Base-by-base conservation (phyloP, 2,329 filamentous ascomycete species). In the Dothidotthia symphoricarpi region DNA sequence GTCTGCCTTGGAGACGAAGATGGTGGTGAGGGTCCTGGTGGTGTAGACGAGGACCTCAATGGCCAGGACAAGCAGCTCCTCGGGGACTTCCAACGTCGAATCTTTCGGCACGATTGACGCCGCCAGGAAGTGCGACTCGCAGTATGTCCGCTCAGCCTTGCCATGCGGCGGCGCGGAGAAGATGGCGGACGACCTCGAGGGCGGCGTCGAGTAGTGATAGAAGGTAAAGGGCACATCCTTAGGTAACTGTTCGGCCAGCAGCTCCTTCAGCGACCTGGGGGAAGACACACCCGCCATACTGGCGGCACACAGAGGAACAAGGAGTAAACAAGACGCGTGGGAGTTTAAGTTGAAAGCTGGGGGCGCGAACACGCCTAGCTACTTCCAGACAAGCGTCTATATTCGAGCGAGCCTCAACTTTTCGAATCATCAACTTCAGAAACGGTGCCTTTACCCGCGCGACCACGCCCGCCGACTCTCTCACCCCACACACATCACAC, bases 1-100 rank as follows among this genome's bases (percentile, higher is more conserved):
- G 69, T 98, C 93, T 32, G 93, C 93, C 68, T 98, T 98, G 47
- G 90, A 91, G 16, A 98, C 85, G 64, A 98, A 98, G 36, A 97
- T 77, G 3, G 87, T 96, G 1, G 86, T 95, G 16, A 88, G 78
- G 53, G 80, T 78, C 30, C 80, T 78, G 0, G 90, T 95, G 0
- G 69, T 86, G 68, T 94, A 98, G 43, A 98, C 78, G 54, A 93
- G 76, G 34, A 96, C 75, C 63, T 98, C 93, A 47, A 98, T 77
- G 12, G 86, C 91, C 41, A 95, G 83, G 7, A 91, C 76, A 6
- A 96, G 70, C 1, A 94, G 75, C 45, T 81, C 75, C 14, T 69
- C 58, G 9, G 57, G 47, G 2, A 43, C 12, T 8, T 25, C 36
- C 12, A 51, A 42, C 27, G 40, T 44, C 17, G 56, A 47, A 3